These are phyloP conservation scores for Hypoxylon trugodes DNA, from an alignment of 495 filamentous ascomycete genomes.

Conservation along the genomic window DNA sequence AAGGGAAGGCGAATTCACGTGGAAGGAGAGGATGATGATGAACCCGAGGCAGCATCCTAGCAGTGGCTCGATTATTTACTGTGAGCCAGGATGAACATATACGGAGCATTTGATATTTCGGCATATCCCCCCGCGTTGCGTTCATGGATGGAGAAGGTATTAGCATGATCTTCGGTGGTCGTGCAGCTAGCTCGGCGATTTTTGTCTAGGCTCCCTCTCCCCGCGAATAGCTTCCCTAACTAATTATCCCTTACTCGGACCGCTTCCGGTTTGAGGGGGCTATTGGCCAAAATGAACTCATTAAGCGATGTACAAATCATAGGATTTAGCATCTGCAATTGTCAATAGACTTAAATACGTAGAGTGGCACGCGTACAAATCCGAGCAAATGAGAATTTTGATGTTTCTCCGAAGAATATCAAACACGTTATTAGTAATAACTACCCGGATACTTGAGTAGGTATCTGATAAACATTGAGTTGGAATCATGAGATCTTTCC, in stretches of 20 bases:
- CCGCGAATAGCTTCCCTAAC: neutral
- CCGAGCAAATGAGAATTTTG: too few relatives aligned
- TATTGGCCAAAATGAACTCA: neutral
- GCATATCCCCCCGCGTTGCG: neutral
- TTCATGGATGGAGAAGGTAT: constrained; percentile 30
- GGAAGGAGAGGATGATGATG: constrained; percentile 61
- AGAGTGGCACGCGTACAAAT: too few relatives aligned
- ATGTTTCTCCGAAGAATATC: too few relatives aligned
- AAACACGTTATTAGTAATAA: too few relatives aligned
- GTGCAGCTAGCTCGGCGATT: constrained; percentile 16
- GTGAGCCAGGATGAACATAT: neutral
- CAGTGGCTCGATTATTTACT: neutral
- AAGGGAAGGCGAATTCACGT: constrained; percentile 52
- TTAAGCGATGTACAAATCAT: neutral
- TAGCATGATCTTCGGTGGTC: constrained; percentile 20
- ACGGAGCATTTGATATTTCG: neutral
- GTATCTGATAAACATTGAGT: neutral
- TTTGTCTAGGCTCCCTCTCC: constrained; percentile 11
- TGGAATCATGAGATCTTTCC: too few relatives aligned
- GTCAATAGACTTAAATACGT: too few relatives aligned
- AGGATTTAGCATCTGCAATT: too few relatives aligned
- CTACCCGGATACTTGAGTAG: too few relatives aligned
- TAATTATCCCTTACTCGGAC: neutral
- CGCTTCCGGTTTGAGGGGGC: neutral
- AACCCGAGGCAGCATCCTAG: constrained; percentile 10